Evolutionary conservation across 1,284 basidiomycete species (phyloP), one percentile per base, ranked within the genome.

Genomic region (Ceraceosorus bombacis): DNA sequence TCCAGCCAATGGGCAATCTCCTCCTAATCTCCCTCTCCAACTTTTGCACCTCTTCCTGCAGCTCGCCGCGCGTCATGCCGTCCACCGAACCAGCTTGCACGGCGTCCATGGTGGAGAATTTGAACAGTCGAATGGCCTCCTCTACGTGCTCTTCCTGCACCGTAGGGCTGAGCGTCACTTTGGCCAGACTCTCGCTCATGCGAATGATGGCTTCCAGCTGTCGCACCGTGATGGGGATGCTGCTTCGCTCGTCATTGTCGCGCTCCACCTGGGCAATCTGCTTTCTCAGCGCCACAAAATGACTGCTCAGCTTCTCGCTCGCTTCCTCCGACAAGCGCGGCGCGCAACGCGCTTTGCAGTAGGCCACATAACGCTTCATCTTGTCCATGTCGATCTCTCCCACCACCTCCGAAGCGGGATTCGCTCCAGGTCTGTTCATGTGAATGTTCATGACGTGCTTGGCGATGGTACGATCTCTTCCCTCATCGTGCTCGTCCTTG

Each of bases 201-300:
- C 95, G 92, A 71, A 98, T 91, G 72, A 99, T 95, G 43, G 95
- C 95, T 81, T 99, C 95, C 6, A 99, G 82, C 86, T 99, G 95
- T 67, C 91, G 95, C 72, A 98, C 84, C 8, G 95, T 99, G 72
- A 99, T 98, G 0, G 95, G 95, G 70, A 99, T 98, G 1, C 92
- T 95, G 68, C 90, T 94, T 57, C 95, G 83, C 76, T 98, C 95
- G 73, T 97, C 92, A 69, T 95, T 97, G 78, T 98, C 95, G 62
- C 86, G 84, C 78, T 99, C 95, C 5, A 98, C 89, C 78, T 93
- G 89, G 69, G 96, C 90, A 2, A 98, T 90, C 77, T 98, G 87
- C 79, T 95, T 90, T 51, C 95, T 85, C 64, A 99, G 80, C 59
- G 86, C 85, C 46, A 99, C 95, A 78, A 98, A 99, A 78, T 99